Conservation (phyloP, 257 asterid genomes). For the Scutellaria barbata region DNA sequence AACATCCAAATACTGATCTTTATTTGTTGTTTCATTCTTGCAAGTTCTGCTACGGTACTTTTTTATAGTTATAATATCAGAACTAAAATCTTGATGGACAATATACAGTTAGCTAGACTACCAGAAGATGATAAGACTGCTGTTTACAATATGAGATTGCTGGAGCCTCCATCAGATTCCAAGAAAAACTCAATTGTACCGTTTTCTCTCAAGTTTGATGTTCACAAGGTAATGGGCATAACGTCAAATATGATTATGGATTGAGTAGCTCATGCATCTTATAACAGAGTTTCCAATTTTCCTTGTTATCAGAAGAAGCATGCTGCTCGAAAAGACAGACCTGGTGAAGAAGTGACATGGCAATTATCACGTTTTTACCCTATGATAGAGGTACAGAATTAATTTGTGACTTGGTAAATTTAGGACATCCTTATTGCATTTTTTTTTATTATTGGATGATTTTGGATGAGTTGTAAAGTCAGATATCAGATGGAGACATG, state of each 20-base stretch:
- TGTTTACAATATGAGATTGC: conserved; percentile 90
- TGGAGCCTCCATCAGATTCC: conserved; percentile 72
- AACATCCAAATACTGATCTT: conserved; percentile 5
- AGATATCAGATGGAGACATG: conserved; percentile 27
- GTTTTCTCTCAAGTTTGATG: conserved; percentile 90
- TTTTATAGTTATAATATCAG: conserved; percentile 10
- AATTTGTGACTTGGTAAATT: conserved; percentile 20
- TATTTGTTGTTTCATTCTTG: conserved; percentile 26
- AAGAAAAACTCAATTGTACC: conserved; percentile 75
- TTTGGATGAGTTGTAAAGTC: conserved; percentile 24
- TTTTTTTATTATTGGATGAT: conserved; percentile 14
- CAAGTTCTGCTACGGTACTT: conserved; percentile 8
- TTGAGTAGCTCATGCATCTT: conserved; percentile 29
- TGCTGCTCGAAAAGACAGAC: conserved; percentile 85
- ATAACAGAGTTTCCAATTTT: conserved; percentile 6
- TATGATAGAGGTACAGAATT: conserved; percentile 73
- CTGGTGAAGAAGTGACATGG: conserved; percentile 81
- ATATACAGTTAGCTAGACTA: conserved; percentile 79
- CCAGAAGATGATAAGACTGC: conserved; percentile 85
- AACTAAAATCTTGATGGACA: conserved; percentile 32
- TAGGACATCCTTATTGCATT: conserved; percentile 25
- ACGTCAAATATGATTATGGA: conserved; percentile 23
- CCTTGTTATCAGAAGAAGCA: conserved; percentile 74
- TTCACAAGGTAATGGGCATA: conserved; percentile 69
- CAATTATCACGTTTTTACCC: conserved; percentile 97